phyloP scores from a whole-genome alignment of 768 basidiomycete genomes.

The Scleroderma citrinum region DNA sequence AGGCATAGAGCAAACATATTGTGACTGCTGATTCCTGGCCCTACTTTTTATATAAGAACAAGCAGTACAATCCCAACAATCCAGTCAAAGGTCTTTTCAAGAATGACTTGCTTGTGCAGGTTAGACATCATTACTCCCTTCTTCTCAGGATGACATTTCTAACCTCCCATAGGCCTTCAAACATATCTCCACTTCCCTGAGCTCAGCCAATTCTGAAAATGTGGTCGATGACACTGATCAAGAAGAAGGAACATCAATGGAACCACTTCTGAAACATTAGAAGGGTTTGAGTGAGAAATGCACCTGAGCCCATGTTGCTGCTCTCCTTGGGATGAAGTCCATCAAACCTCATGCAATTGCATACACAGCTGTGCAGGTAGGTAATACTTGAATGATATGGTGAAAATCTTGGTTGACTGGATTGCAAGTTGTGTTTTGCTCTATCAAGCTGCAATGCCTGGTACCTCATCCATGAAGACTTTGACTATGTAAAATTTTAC shows the following conservation, averaged over 20 bases:
- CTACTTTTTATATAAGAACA: slow-evolving; percentile 11
- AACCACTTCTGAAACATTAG: neutral
- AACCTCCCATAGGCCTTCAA: slow-evolving; percentile 9
- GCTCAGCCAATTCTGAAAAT: slow-evolving; percentile 5
- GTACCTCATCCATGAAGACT: slow-evolving; percentile 5
- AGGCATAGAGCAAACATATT: slow-evolving; percentile 4
- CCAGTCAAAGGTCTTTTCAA: slow-evolving; percentile 14
- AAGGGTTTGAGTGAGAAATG: slow-evolving; percentile 2
- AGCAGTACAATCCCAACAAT: slow-evolving; percentile 6
- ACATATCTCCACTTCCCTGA: slow-evolving; percentile 16
- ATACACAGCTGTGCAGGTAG: slow-evolving; percentile 21
- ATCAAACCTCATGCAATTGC: slow-evolving; percentile 16
- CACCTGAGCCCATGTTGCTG: slow-evolving; percentile 5
- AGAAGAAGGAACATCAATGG: neutral
- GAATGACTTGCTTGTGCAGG: slow-evolving; percentile 10
- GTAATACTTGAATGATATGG: neutral
- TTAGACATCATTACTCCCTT: neutral
- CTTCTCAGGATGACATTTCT: neutral
- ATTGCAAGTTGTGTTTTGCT: slow-evolving; percentile 9
- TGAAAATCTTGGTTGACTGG: neutral
- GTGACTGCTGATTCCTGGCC: slow-evolving; percentile 15
- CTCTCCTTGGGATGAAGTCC: slow-evolving; percentile 3
- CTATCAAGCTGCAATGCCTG: slow-evolving; percentile 8
- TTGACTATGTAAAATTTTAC: slow-evolving; percentile 35
- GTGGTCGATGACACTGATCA: neutral